These are phyloP conservation scores for Gyrodon tennesseensis DNA, from an alignment of 1,284 basidiomycete species.

Conservation along the genomic window DNA sequence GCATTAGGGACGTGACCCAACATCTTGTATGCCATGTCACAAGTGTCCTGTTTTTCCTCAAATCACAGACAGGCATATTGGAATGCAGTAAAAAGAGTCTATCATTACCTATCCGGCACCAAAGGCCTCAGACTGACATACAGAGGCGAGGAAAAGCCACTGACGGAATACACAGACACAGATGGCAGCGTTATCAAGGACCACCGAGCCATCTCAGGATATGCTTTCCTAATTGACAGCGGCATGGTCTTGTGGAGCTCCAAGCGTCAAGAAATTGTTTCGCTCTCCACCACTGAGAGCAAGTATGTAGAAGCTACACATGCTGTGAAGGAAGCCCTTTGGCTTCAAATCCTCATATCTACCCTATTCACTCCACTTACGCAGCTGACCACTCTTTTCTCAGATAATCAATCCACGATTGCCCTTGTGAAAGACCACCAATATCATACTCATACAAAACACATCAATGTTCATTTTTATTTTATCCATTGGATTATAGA, in stretches of 20 bases:
- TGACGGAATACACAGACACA: neutral
- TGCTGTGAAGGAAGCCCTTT: too few species aligned
- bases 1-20: rapidly evolving
- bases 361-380: too few species aligned
- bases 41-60: neutral
- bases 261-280: too few species aligned
- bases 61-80: neutral
- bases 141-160: neutral
- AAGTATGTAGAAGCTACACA: too few species aligned
- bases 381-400: too few species aligned
- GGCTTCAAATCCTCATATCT: too few species aligned
- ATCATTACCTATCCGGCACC: rapidly evolving
- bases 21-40: neutral
- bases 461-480: neutral
- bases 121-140: neutral
- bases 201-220: neutral
- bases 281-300: too few species aligned
- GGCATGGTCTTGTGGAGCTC: too few species aligned
- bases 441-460: too few species aligned
- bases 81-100: neutral
- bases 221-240: too few species aligned
- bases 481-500: neutral
- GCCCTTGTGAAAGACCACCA: too few species aligned
- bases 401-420: too few species aligned
- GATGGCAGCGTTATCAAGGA: slow-evolving; percentile 21